Percentiles rank a stretch among this genome's conserved stretches.
Conservation (phyloP, 2,329 filamentous ascomycete species). For the Trichoderma oligosporum region DNA sequence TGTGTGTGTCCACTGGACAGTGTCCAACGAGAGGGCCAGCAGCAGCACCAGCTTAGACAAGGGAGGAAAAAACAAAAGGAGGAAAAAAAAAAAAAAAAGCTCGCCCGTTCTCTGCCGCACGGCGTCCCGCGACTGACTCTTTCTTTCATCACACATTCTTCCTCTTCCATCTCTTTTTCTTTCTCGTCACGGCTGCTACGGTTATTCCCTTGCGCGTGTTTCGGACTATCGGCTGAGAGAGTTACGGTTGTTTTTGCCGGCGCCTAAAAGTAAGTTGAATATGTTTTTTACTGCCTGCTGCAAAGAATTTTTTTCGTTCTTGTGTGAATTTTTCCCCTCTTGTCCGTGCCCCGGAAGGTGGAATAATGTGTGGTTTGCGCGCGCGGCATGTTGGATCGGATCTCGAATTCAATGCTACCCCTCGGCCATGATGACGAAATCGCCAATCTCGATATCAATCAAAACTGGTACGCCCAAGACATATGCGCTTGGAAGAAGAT, state of each 20-base stretch:
- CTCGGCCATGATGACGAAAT: slow-evolving; percentile 20
- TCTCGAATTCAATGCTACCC: slow-evolving; percentile 18
- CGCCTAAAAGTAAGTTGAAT: slow-evolving; percentile 51
- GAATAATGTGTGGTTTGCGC: slow-evolving; percentile 15
- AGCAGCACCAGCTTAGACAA: slow-evolving; percentile 30
- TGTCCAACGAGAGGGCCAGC: slow-evolving; percentile 24
- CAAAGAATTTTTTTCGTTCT: slow-evolving; percentile 22
- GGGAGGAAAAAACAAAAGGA: slow-evolving; percentile 35
- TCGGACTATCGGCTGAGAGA: slow-evolving; percentile 42
- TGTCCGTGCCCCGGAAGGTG: slow-evolving; percentile 23
- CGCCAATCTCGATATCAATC: slow-evolving; percentile 6
- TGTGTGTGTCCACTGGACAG: slow-evolving; percentile 19
- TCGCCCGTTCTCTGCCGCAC: slow-evolving; percentile 35
- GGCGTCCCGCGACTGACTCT: slow-evolving; percentile 33
- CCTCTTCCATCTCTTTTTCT: slow-evolving; percentile 34
- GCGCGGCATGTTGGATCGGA: slow-evolving; percentile 17
- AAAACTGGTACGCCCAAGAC: neutral
- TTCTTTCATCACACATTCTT: slow-evolving; percentile 27
- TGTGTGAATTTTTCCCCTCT: slow-evolving; percentile 24
- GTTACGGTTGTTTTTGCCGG: slow-evolving; percentile 47
- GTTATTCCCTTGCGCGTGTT: slow-evolving; percentile 48
- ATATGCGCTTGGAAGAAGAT: neutral
- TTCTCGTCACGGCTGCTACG: slow-evolving; percentile 40
- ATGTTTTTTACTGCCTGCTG: slow-evolving; percentile 17
- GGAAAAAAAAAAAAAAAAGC: slow-evolving; percentile 34